These are phyloP conservation scores for Globisporangium alternatum DNA, from an alignment of 352 stramenopile species.

Conservation along the genomic window DNA sequence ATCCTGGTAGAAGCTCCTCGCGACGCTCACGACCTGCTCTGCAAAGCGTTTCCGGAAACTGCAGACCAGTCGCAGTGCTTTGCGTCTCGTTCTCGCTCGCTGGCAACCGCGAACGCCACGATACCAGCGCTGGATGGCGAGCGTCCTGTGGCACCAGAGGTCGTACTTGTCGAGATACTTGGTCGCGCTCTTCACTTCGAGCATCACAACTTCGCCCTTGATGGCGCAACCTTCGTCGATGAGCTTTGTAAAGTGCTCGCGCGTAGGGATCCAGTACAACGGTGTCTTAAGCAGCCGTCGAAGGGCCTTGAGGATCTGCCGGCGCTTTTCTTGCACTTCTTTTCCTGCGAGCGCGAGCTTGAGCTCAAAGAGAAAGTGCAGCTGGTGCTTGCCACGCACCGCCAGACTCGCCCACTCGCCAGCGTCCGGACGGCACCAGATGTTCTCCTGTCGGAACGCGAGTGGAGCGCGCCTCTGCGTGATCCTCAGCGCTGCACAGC, in stretches of 20 bases:
- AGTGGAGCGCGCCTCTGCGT: conserved; percentile 40
- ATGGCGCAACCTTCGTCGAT: conserved; percentile 54
- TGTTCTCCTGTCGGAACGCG: conserved; percentile 42
- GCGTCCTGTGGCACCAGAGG: conserved; percentile 42
- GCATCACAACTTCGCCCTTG: conserved; percentile 66
- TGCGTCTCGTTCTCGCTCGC: conserved; percentile 23
- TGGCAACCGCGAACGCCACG: conserved; percentile 39
- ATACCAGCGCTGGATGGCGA: conserved; percentile 61
- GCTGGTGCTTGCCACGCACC: conserved; percentile 55
- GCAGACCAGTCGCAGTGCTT: conserved; percentile 31
- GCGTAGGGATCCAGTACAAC: conserved; percentile 49
- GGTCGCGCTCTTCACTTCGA: conserved; percentile 56
- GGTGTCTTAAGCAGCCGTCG: conserved; percentile 54
- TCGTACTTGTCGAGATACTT: conserved; percentile 70
- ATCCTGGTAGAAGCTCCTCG: conserved; percentile 31
- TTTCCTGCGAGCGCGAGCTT: conserved; percentile 49
- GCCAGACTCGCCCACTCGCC: conserved; percentile 69
- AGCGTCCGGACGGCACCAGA: conserved; percentile 72
- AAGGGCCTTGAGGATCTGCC: conserved; percentile 44
- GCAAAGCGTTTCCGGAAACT: conserved; percentile 31
- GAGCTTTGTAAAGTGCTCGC: conserved; percentile 41
- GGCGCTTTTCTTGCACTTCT: conserved; percentile 50
- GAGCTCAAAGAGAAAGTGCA: conserved; percentile 68
- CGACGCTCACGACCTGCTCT: conserved; percentile 22
- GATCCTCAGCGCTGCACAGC: conserved; percentile 66